Evolutionary conservation across 2,329 filamentous ascomycete species (phyloP), one percentile per base, ranked within the genome.

Genomic region (Nakataea oryzae): DNA sequence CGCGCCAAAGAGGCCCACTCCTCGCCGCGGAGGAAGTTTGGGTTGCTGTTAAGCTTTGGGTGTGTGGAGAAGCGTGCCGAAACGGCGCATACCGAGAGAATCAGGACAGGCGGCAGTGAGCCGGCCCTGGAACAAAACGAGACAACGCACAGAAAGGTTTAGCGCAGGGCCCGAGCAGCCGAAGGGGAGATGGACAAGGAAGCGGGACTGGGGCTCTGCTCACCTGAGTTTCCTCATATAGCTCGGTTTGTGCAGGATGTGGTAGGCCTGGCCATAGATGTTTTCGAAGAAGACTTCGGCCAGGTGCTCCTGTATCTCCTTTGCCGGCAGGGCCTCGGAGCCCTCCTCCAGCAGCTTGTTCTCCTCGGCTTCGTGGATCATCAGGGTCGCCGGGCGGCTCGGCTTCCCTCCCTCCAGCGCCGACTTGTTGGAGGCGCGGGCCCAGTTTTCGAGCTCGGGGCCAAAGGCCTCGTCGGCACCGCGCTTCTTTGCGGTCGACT

Each of bases 211-310:
- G 54, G 24, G 24, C 12, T 30, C 27, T 26, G 26, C 84, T 65
- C 75, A 88, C 86, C 81, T 85, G 62, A 95, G 74, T 69, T 91
- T 91, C 64, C 93, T 85, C 89, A 97, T 96, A 72, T 96, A 97
- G 72, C 93, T 97, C 50, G 95, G 93, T 72, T 97, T 97, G 75
- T 99, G 95, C 12, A 99, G 83, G 26, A 99, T 78, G 66, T 96
- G 90, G 72, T 97, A 99, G 41, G 91, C 90, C 72, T 97, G 95
- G 11, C 95, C 95, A 71, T 99, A 97, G 0, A 97, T 84, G 69
- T 89, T 93, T 70, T 97, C 93, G 70, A 97, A 99, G 72, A 96
- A 99, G 0, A 97, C 86, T 69, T 97, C 93, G 24, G 93, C 88
- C 7, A 99, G 81, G 74, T 97, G 93, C 70, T 96, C 90, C 72